Evolutionary conservation across 2,329 filamentous ascomycete genomes (phyloP).

Genomic region (Aspergillus hiratsukae): DNA sequence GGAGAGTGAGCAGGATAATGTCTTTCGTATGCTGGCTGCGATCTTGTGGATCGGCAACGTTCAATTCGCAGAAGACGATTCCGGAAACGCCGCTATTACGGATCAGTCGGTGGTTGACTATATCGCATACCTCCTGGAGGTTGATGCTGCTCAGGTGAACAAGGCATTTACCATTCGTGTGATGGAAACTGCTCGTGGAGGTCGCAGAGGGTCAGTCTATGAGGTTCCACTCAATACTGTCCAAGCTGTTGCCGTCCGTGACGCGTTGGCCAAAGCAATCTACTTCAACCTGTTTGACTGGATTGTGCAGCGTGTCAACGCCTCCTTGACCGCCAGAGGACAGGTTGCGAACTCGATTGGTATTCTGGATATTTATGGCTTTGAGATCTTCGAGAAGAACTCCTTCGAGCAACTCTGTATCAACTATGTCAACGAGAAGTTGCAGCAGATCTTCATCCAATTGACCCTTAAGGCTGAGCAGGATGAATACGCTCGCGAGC

Average conservation of each 20-base stretch:
- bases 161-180: conserved; percentile 87
- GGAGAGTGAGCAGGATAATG: conserved; percentile 87
- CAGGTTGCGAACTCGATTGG: conserved; percentile 79
- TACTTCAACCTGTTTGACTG: conserved; percentile 98
- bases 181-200: conserved; percentile 65
- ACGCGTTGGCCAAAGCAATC: conserved; percentile 90
- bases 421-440: conserved; percentile 99
- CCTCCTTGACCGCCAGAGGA: conserved; percentile 75
- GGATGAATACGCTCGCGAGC: conserved; percentile 91
- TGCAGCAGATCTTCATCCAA: conserved; percentile 99
- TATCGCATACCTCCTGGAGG: conserved; percentile 87
- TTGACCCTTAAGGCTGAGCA: conserved; percentile 94
- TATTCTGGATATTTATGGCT: conserved; percentile 98
- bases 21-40: conserved; percentile 90
- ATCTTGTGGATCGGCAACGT: conserved; percentile 95
- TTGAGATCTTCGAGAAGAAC: conserved; percentile 99
- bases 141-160: conserved; percentile 72
- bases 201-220: conserved; percentile 62
- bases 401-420: conserved; percentile 99
- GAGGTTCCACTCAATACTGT: conserved; percentile 78
- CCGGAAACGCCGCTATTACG: conserved; percentile 77
- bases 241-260: conserved; percentile 80
- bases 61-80: conserved; percentile 82
- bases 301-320: conserved; percentile 91
- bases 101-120: conserved; percentile 94